Evolutionary conservation across 2,329 filamentous ascomycete genomes (phyloP), one percentile per base, ranked within the genome.

Genomic region (Myriosclerotinia scirpicola): DNA sequence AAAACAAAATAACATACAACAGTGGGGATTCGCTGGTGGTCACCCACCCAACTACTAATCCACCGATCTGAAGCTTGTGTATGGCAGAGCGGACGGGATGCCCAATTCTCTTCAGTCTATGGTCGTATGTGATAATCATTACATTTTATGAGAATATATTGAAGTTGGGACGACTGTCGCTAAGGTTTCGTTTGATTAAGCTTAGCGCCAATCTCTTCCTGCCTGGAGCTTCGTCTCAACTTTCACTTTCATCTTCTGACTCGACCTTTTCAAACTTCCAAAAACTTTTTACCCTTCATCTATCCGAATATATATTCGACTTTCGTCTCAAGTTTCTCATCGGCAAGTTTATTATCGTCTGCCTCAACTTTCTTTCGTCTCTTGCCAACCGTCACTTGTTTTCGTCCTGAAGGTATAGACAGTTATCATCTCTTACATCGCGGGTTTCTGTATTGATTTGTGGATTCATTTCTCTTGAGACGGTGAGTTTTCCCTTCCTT

Each of bases 71-170:
- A 64, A 44, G 60, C 60, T 63, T 63, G 52, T 63, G 60, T 63
- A 63, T 63, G 60, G 60, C 60, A 63, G 60, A 63, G 60, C 60
- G 60, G 60, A 63, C 60, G 60, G 60, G 60, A 63, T 63, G 60
- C 60, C 60, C 60, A 63, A 54, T 63, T 54, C 34, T 63, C 60
- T 54, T 63, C 48, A 63, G 52, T 63, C 48, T 63, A 54, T 63
- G 60, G 60, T 63, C 60, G 60, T 60, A 60, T 48, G 56, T 60
- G 30, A 0, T 0, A 0, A 6, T 0, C 0, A 0, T 0, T 0
- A 0, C 2, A 2, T 11, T 2, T 17, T 22, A 20, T 26, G 30
- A 22, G 3, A 2, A 48, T 60, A 60, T 60, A 22, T 48, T 48
- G 6, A 48, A 11, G 0, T 22, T 15, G 12, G 2, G 8, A 22